Evolutionary conservation across 2,329 filamentous ascomycete species (phyloP), one percentile per base, ranked within the genome.

Genomic region (Ascocoryne sarcoides): DNA sequence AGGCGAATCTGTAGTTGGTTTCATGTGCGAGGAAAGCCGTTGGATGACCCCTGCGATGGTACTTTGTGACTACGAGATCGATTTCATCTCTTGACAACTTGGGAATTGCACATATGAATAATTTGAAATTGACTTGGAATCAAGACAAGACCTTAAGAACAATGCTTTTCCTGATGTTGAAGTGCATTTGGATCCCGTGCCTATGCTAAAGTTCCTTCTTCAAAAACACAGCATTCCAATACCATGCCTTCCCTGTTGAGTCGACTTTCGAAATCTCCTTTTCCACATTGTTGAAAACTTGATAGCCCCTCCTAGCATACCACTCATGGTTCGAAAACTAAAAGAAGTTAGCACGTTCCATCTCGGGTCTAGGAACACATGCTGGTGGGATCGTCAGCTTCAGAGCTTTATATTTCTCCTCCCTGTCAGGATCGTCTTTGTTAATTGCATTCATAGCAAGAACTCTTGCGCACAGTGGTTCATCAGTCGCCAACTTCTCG

Each of bases 231-330:
- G 50, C 47, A 53, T 8, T 10, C 21, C 39, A 42, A 50, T 20
- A 51, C 51, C 9, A 4, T 43, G 14, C 15, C 9, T 45, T 51
- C 51, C 9, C 10, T 23, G 21, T 51, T 37, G n/a, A n/a, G n/a
- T n/a, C n/a, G n/a, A n/a, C 4, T n/a, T 34, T 42, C 46, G 53
- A 19, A 48, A 30, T 3, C 44, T 36, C 5, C 47, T 43, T 3
- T 43, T 40, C 8, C 3, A 38, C 31, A 45, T n/a, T n/a, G n/a
- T n/a, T 49, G 19, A 46, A 51, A n/a, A 46, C 32, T n/a, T 36
- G 18, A 46, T 56, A 57, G 2, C 53, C 55, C 10, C 54, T 45
- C 29, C 54, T 45, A 14, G 41, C 43, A 46, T 57, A 57, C 55
- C 52, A 56, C n/a, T 48, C 46, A 28, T 55, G 48, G 28, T 48